A percentile compares a stretch with the other conserved stretches of the same genome.
Evolutionary conservation across 225 moss, liverwort and hornwort genomes (phyloP).

Genomic region (Neckera pumila): DNA sequence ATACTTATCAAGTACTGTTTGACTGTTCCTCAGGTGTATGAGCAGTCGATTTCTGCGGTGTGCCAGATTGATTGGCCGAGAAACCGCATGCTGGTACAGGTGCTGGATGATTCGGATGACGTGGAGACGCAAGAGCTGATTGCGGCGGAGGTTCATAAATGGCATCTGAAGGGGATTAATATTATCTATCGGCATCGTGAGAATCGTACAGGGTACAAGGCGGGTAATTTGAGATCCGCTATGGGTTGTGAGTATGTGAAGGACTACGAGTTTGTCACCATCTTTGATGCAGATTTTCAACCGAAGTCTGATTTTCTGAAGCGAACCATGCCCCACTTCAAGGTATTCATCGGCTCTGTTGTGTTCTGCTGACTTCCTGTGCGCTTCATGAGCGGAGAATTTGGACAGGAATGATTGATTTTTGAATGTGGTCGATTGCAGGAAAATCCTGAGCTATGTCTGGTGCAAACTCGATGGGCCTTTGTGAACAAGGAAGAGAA

Average conservation of each 20-base stretch:
- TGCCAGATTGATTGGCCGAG: conserved; percentile 96
- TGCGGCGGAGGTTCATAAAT: conserved; percentile 81
- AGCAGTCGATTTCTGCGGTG: conserved; percentile 94
- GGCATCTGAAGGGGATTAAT: conserved; percentile 74
- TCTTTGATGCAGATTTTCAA: conserved; percentile 96
- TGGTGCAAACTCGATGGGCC: conserved; percentile 47
- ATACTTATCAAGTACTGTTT: background rate
- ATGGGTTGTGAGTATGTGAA: conserved; percentile 83
- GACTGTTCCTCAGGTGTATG: conserved; percentile 54
- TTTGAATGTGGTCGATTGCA: background rate
- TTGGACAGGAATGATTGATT: background rate
- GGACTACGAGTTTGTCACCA: conserved; percentile 83
- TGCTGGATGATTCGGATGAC: conserved; percentile 86
- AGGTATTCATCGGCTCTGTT: conserved; percentile 19
- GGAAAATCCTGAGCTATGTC: conserved; percentile 37
- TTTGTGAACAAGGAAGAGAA: conserved; percentile 56
- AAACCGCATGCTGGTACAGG: conserved; percentile 78
- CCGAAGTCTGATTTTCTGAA: conserved; percentile 84
- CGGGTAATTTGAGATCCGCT: conserved; percentile 77
- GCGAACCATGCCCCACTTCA: conserved; percentile 81
- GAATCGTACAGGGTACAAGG: conserved; percentile 88
- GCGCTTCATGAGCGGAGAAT: background rate
- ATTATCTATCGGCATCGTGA: conserved; percentile 87
- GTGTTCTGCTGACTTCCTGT: background rate
- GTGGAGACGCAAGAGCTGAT: conserved; percentile 76